Conservation (phyloP, 176 grass and related monocot genomes). For the Raddia guianensis region DNA sequence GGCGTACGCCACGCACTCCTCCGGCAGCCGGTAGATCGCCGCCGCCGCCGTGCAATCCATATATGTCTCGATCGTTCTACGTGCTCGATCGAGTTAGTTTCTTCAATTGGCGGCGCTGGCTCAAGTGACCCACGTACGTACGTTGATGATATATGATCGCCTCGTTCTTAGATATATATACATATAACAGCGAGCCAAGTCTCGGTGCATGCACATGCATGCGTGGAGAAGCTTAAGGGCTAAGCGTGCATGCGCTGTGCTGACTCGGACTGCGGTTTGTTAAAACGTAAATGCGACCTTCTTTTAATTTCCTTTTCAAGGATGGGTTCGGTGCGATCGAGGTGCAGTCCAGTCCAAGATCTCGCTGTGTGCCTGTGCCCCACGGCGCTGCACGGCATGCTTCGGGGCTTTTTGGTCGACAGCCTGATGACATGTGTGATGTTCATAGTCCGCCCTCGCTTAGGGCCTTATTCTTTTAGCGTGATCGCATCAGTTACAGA, state of each 20-base stretch:
- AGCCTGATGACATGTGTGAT: no score
- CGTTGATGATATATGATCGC: background rate
- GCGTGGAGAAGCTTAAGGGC: slow-evolving; percentile 62
- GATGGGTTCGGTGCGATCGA: no score
- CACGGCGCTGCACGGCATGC: no score
- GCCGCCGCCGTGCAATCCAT: background rate
- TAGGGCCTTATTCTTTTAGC: no score
- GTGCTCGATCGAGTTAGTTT: background rate
- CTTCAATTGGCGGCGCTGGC: background rate
- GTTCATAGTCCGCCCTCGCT: no score
- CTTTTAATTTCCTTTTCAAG: background rate
- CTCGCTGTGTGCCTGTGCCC: no score
- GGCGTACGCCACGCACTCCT: slow-evolving; percentile 71
- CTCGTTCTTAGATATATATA: no score
- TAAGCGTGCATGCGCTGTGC: slow-evolving; percentile 47
- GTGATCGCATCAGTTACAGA: no score
- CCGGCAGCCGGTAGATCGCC: slow-evolving; percentile 59
- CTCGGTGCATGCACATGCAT: no score
- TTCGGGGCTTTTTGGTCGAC: no score
- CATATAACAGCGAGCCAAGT: background rate
- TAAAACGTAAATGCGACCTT: slow-evolving; percentile 31
- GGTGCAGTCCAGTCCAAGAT: no score
- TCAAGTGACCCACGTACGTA: background rate
- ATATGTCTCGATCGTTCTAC: no score
- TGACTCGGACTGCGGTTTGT: slow-evolving; percentile 50